Percentiles rank a stretch among this genome's conserved stretches.
Conservation (phyloP, 257 asterid genomes). For the Paraleonurus japonicus region DNA sequence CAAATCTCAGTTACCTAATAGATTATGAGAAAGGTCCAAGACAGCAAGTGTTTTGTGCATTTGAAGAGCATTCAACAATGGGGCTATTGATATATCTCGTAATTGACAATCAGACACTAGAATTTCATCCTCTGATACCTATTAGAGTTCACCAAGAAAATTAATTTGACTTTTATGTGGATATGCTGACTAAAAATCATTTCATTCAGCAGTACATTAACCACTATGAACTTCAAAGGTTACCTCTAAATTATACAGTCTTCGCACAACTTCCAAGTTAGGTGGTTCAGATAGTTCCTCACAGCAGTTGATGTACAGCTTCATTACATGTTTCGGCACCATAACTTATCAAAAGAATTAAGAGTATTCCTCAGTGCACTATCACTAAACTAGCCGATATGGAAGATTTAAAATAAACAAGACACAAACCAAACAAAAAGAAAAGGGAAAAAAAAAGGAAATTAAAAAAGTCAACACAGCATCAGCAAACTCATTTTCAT, state of each 20-base stretch:
- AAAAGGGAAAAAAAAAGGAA: neutral
- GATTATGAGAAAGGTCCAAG: slow-evolving; percentile 90
- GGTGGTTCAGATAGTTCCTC: slow-evolving; percentile 66
- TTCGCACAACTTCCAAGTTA: slow-evolving; percentile 62
- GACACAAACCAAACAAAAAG: neutral
- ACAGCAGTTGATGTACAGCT: slow-evolving; percentile 72
- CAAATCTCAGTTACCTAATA: slow-evolving; percentile 52
- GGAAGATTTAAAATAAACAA: neutral
- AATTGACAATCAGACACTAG: slow-evolving; percentile 77
- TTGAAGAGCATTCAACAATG: slow-evolving; percentile 76
- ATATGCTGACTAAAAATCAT: neutral
- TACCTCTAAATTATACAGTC: slow-evolving; percentile 80
- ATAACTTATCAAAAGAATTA: slow-evolving; percentile 51
- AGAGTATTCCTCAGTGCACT: slow-evolving; percentile 22
- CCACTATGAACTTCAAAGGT: slow-evolving; percentile 16
- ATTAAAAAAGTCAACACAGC: neutral
- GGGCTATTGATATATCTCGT: slow-evolving; percentile 75
- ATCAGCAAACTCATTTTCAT: slow-evolving; percentile 14
- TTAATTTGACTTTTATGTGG: slow-evolving; percentile 7
- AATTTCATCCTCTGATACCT: slow-evolving; percentile 90
- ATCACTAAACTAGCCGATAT: slow-evolving; percentile 10
- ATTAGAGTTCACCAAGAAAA: slow-evolving; percentile 29
- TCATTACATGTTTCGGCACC: slow-evolving; percentile 79
- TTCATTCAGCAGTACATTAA: neutral
- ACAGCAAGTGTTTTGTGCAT: slow-evolving; percentile 75